These are phyloP conservation scores for Penicillium expansum DNA, from an alignment of 2,329 filamentous ascomycete genomes.

Conservation along the genomic window DNA sequence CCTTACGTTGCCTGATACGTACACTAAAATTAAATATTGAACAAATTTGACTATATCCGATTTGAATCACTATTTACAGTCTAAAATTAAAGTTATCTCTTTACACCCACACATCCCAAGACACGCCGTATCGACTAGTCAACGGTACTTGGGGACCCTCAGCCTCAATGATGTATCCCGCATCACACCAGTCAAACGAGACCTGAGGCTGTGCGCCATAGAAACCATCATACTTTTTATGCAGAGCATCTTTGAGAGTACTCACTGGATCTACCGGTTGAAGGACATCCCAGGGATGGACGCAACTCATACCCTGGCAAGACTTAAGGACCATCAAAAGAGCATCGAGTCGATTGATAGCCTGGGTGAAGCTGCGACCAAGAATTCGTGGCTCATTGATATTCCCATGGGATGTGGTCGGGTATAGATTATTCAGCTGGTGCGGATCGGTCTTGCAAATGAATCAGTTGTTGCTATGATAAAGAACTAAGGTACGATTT, in stretches of 20 bases:
- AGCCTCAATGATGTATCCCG: slow-evolving; percentile 36
- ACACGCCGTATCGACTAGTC: slow-evolving; percentile 19
- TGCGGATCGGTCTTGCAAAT: slow-evolving; percentile 37
- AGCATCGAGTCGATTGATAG: slow-evolving; percentile 33
- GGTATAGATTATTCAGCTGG: slow-evolving; percentile 37
- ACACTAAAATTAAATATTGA: no score
- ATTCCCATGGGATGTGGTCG: not conserved
- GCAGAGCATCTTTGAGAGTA: slow-evolving; percentile 34
- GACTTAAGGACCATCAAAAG: slow-evolving; percentile 41
- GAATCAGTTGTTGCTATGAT: not conserved
- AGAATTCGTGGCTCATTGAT: slow-evolving; percentile 15
- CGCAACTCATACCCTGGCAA: slow-evolving; percentile 37
- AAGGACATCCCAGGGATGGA: slow-evolving; percentile 38
- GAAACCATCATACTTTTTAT: slow-evolving; percentile 31
- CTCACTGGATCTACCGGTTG: slow-evolving; percentile 33
- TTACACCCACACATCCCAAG: slow-evolving; percentile 27
- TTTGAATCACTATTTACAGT: not conserved
- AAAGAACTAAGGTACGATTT: not conserved
- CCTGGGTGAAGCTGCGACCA: slow-evolving; percentile 18
- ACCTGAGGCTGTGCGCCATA: slow-evolving; percentile 35
- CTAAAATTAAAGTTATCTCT: not conserved
- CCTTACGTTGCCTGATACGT: no score
- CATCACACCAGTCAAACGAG: slow-evolving; percentile 35
- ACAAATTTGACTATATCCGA: not conserved
- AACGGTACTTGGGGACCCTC: slow-evolving; percentile 35